phyloP scores from a whole-genome alignment of 108 stramenopile species.

The Stephanodiscus triporus region DNA sequence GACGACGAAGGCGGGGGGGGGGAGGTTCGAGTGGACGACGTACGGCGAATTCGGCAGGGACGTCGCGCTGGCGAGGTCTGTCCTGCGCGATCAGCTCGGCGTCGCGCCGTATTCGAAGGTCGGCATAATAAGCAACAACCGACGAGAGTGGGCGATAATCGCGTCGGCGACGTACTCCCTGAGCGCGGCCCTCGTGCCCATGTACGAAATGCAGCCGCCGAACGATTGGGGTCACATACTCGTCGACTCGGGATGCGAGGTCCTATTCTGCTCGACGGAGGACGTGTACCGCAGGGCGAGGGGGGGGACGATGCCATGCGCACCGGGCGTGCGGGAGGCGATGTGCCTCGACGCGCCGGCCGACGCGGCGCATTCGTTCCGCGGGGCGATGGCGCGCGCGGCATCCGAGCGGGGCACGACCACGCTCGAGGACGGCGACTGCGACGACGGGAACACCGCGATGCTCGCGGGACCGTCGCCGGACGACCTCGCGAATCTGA shows the following conservation, averaged over 20 bases:
- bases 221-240: constrained; percentile 94
- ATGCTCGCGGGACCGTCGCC: constrained; percentile 58
- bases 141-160: constrained; percentile 92
- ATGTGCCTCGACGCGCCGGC: constrained; percentile 77
- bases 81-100: constrained; percentile 59
- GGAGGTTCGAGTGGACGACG: constrained; percentile 65
- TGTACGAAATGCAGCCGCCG: constrained; percentile 97
- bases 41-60: constrained; percentile 65
- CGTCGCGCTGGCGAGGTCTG: constrained; percentile 56
- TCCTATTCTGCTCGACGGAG: constrained; percentile 81
- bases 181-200: constrained; percentile 92
- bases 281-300: constrained; percentile 75
- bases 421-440: no score
- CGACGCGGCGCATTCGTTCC: constrained; percentile 78
- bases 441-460: constrained; percentile 3
- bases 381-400: constrained; percentile 47
- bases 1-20: not conserved
- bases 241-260: constrained; percentile 81
- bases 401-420: constrained; percentile 6
- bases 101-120: constrained; percentile 74
- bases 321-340: constrained; percentile 68
- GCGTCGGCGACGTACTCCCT: constrained; percentile 88
- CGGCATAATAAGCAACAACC: constrained; percentile 92
- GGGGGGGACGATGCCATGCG: constrained; percentile 69
- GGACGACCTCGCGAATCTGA: constrained; percentile 91